A percentile compares a stretch with the other conserved stretches of the same genome.
Evolutionary conservation across 352 stramenopile genomes (phyloP).

Genomic region (Ophiocytium majus): DNA sequence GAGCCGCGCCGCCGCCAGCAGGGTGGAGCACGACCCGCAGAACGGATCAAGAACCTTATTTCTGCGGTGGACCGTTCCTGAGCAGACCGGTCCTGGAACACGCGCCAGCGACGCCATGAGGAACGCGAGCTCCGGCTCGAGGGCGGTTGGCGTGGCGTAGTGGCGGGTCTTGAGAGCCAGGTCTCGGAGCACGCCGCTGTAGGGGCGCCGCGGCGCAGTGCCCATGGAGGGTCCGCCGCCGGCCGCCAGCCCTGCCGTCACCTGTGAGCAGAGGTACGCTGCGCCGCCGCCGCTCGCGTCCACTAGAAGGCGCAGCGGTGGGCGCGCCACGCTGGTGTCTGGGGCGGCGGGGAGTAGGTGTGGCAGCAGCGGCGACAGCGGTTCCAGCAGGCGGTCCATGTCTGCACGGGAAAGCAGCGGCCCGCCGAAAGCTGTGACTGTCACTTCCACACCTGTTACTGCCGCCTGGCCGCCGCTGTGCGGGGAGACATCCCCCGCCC

Average conservation of each 20-base stretch:
- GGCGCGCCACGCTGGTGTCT: neutral
- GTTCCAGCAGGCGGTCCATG: neutral
- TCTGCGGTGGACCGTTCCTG: too few relatives aligned
- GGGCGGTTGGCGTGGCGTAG: slow-evolving; percentile 28
- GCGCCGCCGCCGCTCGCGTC: neutral
- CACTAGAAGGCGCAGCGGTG: neutral
- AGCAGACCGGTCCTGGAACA: neutral
- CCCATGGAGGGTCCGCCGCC: neutral
- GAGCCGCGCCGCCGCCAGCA: slow-evolving; percentile 39
- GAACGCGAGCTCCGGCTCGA: slow-evolving; percentile 49
- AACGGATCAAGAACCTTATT: slow-evolving; percentile 52
- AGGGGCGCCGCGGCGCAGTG: neutral
- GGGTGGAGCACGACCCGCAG: slow-evolving; percentile 52
- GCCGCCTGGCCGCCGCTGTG: too few relatives aligned
- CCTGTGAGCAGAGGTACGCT: neutral
- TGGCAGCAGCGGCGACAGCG: neutral
- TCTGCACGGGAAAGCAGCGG: neutral
- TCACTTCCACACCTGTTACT: neutral
- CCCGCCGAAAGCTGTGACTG: neutral
- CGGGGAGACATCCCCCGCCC: too few relatives aligned
- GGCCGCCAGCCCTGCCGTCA: neutral
- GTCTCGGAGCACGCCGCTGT: neutral
- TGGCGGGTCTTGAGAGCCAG: neutral
- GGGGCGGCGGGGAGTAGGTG: neutral
- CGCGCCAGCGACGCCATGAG: slow-evolving; percentile 51